Evolutionary conservation across 352 stramenopile genomes (phyloP).

Genomic region (Globisporangium echinulatum): DNA sequence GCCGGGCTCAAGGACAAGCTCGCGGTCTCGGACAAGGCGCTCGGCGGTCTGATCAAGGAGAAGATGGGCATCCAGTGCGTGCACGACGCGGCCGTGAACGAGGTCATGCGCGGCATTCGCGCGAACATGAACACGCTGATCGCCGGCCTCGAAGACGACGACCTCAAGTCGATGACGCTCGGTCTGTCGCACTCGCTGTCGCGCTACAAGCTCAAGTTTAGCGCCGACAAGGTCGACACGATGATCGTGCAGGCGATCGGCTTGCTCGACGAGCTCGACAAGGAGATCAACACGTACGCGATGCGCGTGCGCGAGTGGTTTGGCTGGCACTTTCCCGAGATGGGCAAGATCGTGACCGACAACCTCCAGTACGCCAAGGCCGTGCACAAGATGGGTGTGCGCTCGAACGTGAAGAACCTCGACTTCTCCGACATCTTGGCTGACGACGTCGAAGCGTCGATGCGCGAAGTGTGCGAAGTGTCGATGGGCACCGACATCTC

Average conservation of each 20-base stretch:
- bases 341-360: conserved; percentile 97
- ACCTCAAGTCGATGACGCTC: conserved; percentile 96
- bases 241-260: conserved; percentile 99
- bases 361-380: conserved; percentile 99
- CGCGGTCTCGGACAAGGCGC: conserved; percentile 95
- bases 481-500: conserved; percentile 99
- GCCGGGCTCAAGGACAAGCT: conserved; percentile 92
- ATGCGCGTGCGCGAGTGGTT: conserved; percentile 99
- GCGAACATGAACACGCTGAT: conserved; percentile 95
- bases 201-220: conserved; percentile 99
- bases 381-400: conserved; percentile 93
- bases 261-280: conserved; percentile 99
- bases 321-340: conserved; percentile 95
- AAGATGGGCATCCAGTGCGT: conserved; percentile 94
- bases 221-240: conserved; percentile 99
- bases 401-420: conserved; percentile 89
- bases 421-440: conserved; percentile 90
- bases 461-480: conserved; percentile 98
- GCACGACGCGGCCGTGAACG: conserved; percentile 89
- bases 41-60: conserved; percentile 97
- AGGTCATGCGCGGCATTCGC: conserved; percentile 96
- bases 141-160: conserved; percentile 84
- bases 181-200: conserved; percentile 98
- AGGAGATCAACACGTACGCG: conserved; percentile 99
- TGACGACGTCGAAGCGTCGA: conserved; percentile 90